Base-by-base conservation (phyloP, 2,329 filamentous ascomycete species). In the Myotisia sp. region DNA sequence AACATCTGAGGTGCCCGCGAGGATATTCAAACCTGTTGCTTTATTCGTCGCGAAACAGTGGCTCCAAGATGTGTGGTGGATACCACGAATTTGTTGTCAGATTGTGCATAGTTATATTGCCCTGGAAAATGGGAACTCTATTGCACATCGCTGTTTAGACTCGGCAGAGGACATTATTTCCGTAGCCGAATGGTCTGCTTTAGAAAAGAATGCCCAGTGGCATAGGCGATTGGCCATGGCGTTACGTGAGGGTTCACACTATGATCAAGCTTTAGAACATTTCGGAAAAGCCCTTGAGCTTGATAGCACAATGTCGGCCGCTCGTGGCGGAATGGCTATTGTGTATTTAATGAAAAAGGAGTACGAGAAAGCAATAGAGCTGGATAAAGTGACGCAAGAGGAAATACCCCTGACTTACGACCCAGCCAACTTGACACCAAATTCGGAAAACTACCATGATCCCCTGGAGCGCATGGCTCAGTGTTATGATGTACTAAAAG, bases 201-300 rank as follows among this genome's bases (percentile, higher is more conserved):
- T 44, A n/a, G 42, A 43, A 19, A 33, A 45, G 27, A 40, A 27
- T 20, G 39, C 41, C 9, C n/a, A 28, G n/a, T 45, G 39, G 41
- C 29, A 42, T 28, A 30, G 39, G 18, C 29, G 43, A 8, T 9
- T 43, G 28, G 43, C 36, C 16, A 36, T 43, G 16, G 26, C 34
- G 19, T 30, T 43, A 10, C 42, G 41, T 22, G 42, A 43, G 13
- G n/a, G 19, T 12, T 22, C 26, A 3, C 26, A 37, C 10, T 33
- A 33, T 23, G 37, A 42, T 13, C 29, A 45, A 21, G 37, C 43
- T 4, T 19, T 37, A n/a, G 26, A 14, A 14, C 33, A 42, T 14
- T 45, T 42, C 24, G 18, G 26, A 19, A 44, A 40, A 31, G 34
- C 39, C 13, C 29, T 43, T 4, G 33, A 37, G n/a, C 31, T 43